Base-by-base conservation (phyloP, 2,329 filamentous ascomycete species). In the Exophiala alcalophila region DNA sequence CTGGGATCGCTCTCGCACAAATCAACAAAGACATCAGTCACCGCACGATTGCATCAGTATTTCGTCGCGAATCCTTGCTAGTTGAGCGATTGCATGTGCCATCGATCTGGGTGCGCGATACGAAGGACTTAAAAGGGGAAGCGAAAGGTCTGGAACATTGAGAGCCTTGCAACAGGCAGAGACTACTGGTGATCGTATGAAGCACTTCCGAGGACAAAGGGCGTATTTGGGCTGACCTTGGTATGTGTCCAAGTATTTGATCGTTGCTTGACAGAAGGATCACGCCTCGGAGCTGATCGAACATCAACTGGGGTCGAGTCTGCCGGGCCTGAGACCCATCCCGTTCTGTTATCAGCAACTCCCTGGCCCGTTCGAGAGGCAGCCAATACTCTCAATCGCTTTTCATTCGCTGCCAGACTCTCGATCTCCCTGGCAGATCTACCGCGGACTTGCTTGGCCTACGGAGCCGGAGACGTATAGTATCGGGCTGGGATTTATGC, bases 361-460 rank as follows among this genome's bases (percentile, higher is more conserved):
- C 8, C 23, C 25, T 47, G 35, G 30, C 42, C 28, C n/a, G 21
- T 30, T 27, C 27, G 15, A 40, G 31, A 25, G 32, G 40, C 36
- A 36, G 40, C 44, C 47, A 41, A 20, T 12, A 11, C 23, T n/a
- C 19, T 27, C 12, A n/a, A 27, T 6, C n/a, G 9, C 15, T 7
- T 21, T 32, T 47, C 23, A 51, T 47, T 51, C 34, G 48, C 32
- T 32, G 20, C 10, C 12, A 12, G 6, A 12, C 12, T 29, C 11
- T 32, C 31, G 36, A 51, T 44, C 47, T 45, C 25, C 41, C 20
- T 19, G 25, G 30, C 33, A 38, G 49, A 52, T 49, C 45, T 38
- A 33, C 51, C 45, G 51, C 49, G 46, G 51, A 54, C 41, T 39
- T 52, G 29, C 43, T 43, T 7, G n/a, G n/a, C n/a, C n/a, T n/a